phyloP scores from a whole-genome alignment of 2,329 filamentous ascomycete genomes.

The Diaporthe sp. region DNA sequence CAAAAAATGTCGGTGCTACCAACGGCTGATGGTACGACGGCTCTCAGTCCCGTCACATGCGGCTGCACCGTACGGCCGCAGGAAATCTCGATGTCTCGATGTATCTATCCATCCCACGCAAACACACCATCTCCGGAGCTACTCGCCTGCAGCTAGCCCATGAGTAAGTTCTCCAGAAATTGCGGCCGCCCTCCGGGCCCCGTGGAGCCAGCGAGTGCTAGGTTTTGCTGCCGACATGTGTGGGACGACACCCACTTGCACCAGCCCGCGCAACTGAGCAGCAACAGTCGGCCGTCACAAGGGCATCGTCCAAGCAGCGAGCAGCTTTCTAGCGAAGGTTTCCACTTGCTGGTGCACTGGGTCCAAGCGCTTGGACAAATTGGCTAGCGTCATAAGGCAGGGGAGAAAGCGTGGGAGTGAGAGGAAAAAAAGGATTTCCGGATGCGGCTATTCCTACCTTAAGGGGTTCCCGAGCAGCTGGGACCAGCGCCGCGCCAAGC shows the following conservation, averaged over 20 bases:
- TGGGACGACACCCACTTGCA: constrained; percentile 1
- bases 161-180: background rate
- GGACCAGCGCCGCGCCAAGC: constrained; percentile 20
- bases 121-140: background rate
- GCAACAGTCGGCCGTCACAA: background rate
- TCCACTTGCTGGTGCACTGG: background rate
- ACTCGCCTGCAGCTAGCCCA: background rate
- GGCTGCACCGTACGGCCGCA: background rate
- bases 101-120: background rate
- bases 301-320: background rate
- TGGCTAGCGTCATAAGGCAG: constrained; percentile 13
- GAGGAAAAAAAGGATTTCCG: constrained; percentile 1
- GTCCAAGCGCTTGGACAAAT: background rate
- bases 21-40: background rate
- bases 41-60: constrained; percentile 10
- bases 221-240: constrained; percentile 1
- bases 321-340: constrained; percentile 4
- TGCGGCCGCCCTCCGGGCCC: background rate
- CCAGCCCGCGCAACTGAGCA: constrained; percentile 23
- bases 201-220: background rate
- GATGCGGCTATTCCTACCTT: constrained; percentile 27
- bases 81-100: constrained; percentile 14
- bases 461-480: constrained; percentile 25
- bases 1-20: background rate
- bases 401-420: background rate